Evolutionary conservation across 2,329 filamentous ascomycete species (phyloP).

Genomic region (Botrytis sinoallii): DNA sequence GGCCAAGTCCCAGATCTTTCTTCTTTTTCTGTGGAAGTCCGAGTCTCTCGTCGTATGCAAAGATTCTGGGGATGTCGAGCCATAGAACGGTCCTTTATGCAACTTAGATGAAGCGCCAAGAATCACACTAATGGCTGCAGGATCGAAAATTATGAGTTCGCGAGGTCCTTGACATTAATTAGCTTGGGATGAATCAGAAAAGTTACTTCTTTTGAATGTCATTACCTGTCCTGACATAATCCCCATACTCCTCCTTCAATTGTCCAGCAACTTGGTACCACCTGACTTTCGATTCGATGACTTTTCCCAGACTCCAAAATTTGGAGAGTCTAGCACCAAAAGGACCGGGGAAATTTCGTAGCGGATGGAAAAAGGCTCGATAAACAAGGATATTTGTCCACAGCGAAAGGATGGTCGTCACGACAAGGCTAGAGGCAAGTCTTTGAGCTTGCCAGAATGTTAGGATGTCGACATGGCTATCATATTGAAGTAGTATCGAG

Average conservation of each 20-base stretch:
- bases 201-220: neutral
- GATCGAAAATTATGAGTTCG: conserved; percentile 26
- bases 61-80: conserved; percentile 22
- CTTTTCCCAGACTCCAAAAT: conserved; percentile 25
- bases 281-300: conserved; percentile 15
- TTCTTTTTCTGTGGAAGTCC: conserved; percentile 26
- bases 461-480: neutral
- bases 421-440: neutral
- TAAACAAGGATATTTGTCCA: conserved; percentile 49
- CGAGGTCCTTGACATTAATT: conserved; percentile 21
- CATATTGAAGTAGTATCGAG: neutral
- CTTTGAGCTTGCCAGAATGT: neutral
- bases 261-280: conserved; percentile 22
- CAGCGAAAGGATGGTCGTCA: neutral
- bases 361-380: conserved; percentile 46
- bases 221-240: conserved; percentile 27
- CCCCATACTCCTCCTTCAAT: conserved; percentile 29
- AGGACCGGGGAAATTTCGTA: conserved; percentile 35
- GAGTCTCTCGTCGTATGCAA: conserved; percentile 28
- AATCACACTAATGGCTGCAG: conserved; percentile 27
- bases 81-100: conserved; percentile 30
- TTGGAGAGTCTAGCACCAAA: conserved; percentile 28
- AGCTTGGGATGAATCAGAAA: neutral
- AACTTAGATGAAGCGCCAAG: conserved; percentile 25
- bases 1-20: conserved; percentile 28